These are phyloP conservation scores for Begonia masoniana DNA, from an alignment of 306 rosid genomes.

Conservation along the genomic window DNA sequence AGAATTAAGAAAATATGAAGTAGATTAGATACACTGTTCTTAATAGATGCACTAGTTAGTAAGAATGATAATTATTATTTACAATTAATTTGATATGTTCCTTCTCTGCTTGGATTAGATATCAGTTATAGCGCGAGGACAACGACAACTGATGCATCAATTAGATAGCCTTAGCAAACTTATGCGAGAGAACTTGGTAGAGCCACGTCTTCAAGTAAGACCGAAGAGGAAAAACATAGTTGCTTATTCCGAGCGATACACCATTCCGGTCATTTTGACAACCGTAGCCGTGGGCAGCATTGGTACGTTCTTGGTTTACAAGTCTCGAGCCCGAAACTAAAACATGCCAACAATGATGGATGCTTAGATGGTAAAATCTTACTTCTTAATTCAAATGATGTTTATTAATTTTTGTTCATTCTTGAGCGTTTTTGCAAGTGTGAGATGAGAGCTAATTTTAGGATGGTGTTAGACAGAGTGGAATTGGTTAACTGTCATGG, in stretches of 20 bases:
- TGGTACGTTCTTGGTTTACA: conserved; percentile 56
- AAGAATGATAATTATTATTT: too few relatives aligned
- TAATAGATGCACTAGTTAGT: too few relatives aligned
- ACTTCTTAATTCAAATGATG: too few relatives aligned
- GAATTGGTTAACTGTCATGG: too few relatives aligned
- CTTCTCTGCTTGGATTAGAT: conserved; percentile 30
- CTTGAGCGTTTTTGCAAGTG: too few relatives aligned
- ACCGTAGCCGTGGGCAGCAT: conserved; percentile 48
- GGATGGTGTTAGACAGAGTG: too few relatives aligned
- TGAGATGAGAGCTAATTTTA: too few relatives aligned
- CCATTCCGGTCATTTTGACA: conserved; percentile 21
- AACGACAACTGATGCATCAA: conserved; percentile 79
- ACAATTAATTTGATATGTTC: background rate
- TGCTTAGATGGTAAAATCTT: too few relatives aligned
- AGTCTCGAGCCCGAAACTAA: conserved; percentile 37
- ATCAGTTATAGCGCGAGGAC: conserved; percentile 48
- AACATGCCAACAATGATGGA: background rate
- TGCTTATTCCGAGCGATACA: conserved; percentile 21
- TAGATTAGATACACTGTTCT: too few relatives aligned
- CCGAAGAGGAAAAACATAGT: conserved; percentile 29
- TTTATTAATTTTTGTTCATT: too few relatives aligned
- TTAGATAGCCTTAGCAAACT: too few relatives aligned
- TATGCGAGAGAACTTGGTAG: conserved; percentile 36
- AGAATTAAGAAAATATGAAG: too few relatives aligned
- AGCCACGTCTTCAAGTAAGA: conserved; percentile 37